Conservation (phyloP, 2,329 filamentous ascomycete species). For the Aspergillus ruber region DNA sequence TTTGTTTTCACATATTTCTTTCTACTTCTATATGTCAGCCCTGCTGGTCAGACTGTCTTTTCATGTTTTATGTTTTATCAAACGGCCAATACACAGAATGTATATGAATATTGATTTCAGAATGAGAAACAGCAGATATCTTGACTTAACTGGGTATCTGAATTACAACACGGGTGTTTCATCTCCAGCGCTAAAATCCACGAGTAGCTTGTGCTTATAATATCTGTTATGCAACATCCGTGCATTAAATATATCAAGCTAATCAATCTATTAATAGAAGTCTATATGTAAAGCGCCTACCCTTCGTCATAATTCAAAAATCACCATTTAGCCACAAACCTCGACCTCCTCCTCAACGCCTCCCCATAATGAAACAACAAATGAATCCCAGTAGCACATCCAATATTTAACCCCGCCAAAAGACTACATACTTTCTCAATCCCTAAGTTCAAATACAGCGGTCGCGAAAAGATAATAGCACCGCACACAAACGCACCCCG, state of each 20-base stretch:
- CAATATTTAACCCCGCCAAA: slow-evolving; percentile 27
- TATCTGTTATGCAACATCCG: too few species aligned
- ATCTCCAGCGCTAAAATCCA: too few species aligned
- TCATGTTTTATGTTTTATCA: background rate
- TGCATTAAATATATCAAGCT: too few species aligned
- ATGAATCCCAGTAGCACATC: slow-evolving; percentile 14
- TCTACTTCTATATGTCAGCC: background rate
- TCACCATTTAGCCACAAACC: too few species aligned
- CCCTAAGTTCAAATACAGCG: slow-evolving; percentile 22
- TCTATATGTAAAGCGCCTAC: too few species aligned
- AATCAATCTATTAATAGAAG: too few species aligned
- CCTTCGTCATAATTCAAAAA: too few species aligned
- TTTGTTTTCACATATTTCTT: background rate
- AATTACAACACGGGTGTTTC: too few species aligned
- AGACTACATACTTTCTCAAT: slow-evolving; percentile 22
- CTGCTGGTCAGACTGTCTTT: background rate
- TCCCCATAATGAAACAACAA: slow-evolving; percentile 3
- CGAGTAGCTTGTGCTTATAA: too few species aligned
- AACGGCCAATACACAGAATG: background rate
- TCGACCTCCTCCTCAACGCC: too few species aligned
- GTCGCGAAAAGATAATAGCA: slow-evolving; percentile 24
- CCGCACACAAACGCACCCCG: slow-evolving; percentile 27
- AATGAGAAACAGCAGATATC: background rate
- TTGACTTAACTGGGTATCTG: too few species aligned
- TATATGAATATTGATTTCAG: background rate